Percentiles rank a stretch among this genome's conserved stretches.
These are phyloP conservation scores for Agrocybe praecox DNA, from an alignment of 768 basidiomycete genomes.

Conservation along the genomic window DNA sequence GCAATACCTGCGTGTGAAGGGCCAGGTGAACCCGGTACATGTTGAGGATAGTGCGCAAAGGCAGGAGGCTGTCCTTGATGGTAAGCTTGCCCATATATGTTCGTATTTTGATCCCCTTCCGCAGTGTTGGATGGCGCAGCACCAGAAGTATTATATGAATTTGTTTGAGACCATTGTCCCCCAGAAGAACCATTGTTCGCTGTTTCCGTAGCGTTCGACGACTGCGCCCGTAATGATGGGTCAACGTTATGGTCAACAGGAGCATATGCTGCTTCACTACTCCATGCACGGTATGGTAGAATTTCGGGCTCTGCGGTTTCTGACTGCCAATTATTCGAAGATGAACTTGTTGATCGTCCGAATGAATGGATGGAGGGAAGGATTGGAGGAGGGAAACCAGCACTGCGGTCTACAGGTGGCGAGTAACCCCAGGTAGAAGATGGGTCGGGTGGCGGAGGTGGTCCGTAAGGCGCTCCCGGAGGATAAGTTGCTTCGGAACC, in stretches of 20 bases:
- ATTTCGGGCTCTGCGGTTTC: slow-evolving; percentile 29
- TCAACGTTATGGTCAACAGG: slow-evolving; percentile 36
- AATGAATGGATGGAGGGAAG: slow-evolving; percentile 59
- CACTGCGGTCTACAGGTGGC: slow-evolving; percentile 45
- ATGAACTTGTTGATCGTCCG: slow-evolving; percentile 35
- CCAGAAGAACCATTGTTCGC: slow-evolving; percentile 31
- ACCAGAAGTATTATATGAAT: slow-evolving; percentile 7
- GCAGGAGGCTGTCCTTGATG: slow-evolving; percentile 11
- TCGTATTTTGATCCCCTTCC: slow-evolving; percentile 12
- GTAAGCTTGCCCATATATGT: slow-evolving; percentile 10
- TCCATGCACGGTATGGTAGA: slow-evolving; percentile 56
- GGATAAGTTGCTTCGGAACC: slow-evolving; percentile 43
- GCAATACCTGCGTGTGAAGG: slow-evolving; percentile 32
- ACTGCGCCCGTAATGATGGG: slow-evolving; percentile 36
- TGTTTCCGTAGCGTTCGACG: slow-evolving; percentile 34
- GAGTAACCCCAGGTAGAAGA: slow-evolving; percentile 60
- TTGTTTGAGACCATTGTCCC: slow-evolving; percentile 27
- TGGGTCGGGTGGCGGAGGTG: slow-evolving; percentile 40
- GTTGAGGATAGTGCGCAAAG: slow-evolving; percentile 17
- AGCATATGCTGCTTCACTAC: slow-evolving; percentile 39
- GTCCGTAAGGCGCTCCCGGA: slow-evolving; percentile 41
- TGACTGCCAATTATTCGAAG: slow-evolving; percentile 30
- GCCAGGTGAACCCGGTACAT: slow-evolving; percentile 24
- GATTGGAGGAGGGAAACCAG: slow-evolving; percentile 49
- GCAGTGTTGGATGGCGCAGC: background rate